Conservation (phyloP, 2,329 filamentous ascomycete species). For the Xylaria sp. region DNA sequence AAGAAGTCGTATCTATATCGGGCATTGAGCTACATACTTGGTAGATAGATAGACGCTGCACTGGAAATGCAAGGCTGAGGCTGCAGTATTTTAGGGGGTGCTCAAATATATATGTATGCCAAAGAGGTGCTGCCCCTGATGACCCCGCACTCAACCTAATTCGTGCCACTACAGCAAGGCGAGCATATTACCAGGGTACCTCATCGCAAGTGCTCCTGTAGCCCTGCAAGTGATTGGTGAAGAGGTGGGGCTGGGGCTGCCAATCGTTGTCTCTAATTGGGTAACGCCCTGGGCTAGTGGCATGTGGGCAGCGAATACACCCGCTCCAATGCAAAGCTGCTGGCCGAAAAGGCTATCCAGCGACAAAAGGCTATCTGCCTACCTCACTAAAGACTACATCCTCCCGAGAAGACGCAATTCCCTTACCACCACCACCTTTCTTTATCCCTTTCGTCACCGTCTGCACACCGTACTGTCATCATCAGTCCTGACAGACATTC, state of each 20-base stretch:
- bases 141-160: constrained; percentile 14
- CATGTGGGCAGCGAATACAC: constrained; percentile 11
- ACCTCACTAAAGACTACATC: constrained; percentile 13
- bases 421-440: not conserved
- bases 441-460: not conserved
- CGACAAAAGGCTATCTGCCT: not conserved
- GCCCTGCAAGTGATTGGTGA: constrained; percentile 8
- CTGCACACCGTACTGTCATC: not conserved
- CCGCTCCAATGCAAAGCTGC: constrained; percentile 1
- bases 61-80: constrained; percentile 16
- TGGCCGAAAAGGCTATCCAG: constrained; percentile 8
- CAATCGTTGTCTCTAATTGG: constrained; percentile 25
- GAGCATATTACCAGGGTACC: not conserved
- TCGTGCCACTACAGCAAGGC: not conserved
- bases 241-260: constrained; percentile 9
- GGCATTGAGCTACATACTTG: too few species aligned
- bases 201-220: not conserved
- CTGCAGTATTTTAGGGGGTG: not conserved
- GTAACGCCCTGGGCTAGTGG: not conserved
- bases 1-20: not conserved
- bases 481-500: constrained; percentile 4
- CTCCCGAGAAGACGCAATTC: constrained; percentile 4
- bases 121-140: constrained; percentile 3
- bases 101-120: too few species aligned
- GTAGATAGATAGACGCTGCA: not conserved